phyloP scores from a whole-genome alignment of 2,329 filamentous ascomycete species.

The Talaromyces sp. region DNA sequence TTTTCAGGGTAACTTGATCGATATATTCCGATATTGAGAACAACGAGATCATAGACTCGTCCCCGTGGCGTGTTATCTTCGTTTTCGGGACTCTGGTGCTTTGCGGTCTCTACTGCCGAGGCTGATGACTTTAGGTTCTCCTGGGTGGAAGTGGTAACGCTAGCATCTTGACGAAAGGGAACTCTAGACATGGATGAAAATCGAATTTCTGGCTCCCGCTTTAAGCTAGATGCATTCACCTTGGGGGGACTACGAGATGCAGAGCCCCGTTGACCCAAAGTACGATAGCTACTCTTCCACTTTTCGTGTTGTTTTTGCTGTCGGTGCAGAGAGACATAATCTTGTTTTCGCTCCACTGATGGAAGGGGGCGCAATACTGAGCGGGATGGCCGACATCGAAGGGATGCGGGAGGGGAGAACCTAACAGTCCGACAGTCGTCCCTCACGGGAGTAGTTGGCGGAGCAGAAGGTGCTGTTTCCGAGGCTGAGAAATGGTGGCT shows the following conservation, averaged over 20 bases:
- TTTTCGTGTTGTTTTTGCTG: conserved; percentile 20
- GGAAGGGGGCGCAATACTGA: conserved; percentile 5
- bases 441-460: background rate
- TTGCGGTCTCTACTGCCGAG: background rate
- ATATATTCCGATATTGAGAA: conserved; percentile 6
- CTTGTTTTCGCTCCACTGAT: conserved; percentile 18
- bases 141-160: background rate
- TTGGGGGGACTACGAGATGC: conserved; percentile 14
- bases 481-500: conserved; percentile 13
- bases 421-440: conserved; percentile 12
- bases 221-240: background rate
- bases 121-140: background rate
- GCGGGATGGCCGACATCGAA: background rate
- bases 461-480: conserved; percentile 2
- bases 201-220: conserved; percentile 3
- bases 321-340: conserved; percentile 15
- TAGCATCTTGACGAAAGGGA: background rate
- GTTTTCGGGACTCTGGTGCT: background rate
- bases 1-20: conserved; percentile 1
- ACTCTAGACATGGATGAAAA: conserved; percentile 7
- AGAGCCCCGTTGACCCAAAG: conserved; percentile 8
- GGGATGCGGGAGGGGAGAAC: conserved; percentile 12
- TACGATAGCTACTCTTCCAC: conserved; percentile 15
- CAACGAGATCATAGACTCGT: background rate
- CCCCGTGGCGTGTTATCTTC: background rate